Base-by-base conservation (phyloP, 768 basidiomycete species). In the Asterophora parasitica region DNA sequence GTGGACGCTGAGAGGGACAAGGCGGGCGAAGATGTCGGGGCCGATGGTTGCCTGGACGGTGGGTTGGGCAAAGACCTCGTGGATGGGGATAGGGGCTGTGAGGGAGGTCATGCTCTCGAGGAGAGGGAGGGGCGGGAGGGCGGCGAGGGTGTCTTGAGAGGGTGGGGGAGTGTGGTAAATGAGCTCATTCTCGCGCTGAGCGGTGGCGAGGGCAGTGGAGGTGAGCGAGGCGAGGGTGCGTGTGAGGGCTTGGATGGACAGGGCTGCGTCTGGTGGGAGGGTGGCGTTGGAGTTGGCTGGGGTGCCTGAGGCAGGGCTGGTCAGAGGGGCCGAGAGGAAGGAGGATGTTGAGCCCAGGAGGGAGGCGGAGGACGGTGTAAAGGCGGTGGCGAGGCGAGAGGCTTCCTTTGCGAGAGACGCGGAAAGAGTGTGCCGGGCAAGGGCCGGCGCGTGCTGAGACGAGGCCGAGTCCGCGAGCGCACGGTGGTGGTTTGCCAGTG, bases 11-110 rank as follows among this genome's bases (percentile, higher is more conserved):
- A 99, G 71, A 10, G 96, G 96, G 28, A 99, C 78, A 4, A 99
- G 78, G 36, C 83, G 77, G 51, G 82, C 63, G 65, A 99, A 99
- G 45, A 97, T 74, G 65, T 97, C 95, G 13, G 81, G 80, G 1
- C 96, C 96, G 55, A 99, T 96, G 40, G 92, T 80, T 70, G 89
- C 91, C 64, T 96, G 91, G 13, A 97, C 93, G 7, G 97, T 93
- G 0, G 89, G 82, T 6, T 88, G 75, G 12, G 82, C 81, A 61
- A 95, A 99, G 1, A 97, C 85, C 51, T 98, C 94, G 59, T 98
- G 94, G 48, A 98, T 99, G 1, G 88, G 79, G 44, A 96, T 85
- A 0, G 92, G 83, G 0, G 82, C 83, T 2, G 92, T 93, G 4
- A 94, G 82, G 9, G 30, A 12, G 30, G 30, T 9, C 1, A 23